Evolutionary conservation across 169 alveolate species (phyloP).

Genomic region (Plasmodium yoelii): DNA sequence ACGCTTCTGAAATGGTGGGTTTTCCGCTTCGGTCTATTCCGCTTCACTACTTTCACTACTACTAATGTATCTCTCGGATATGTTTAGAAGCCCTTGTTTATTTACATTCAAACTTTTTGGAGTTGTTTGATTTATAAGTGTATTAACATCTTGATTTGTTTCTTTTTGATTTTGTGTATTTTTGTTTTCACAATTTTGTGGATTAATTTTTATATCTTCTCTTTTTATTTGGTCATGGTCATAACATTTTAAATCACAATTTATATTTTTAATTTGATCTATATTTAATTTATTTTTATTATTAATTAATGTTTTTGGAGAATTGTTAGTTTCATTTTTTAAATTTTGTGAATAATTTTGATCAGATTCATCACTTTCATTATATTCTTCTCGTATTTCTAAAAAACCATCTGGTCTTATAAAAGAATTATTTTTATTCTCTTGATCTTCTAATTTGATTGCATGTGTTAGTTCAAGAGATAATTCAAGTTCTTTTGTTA

Average conservation of each 20-base stretch:
- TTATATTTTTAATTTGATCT: not conserved
- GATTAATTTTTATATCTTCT: not conserved
- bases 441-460: not conserved
- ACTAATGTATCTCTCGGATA: conserved; percentile 35
- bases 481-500: conserved; percentile 50
- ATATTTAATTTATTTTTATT: not conserved
- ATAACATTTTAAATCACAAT: no score
- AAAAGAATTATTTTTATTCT: conserved; percentile 22
- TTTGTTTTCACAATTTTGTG: not conserved
- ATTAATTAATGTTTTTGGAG: not conserved
- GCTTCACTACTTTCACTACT: conserved; percentile 27
- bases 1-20: no score
- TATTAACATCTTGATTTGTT: not conserved
- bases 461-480: conserved; percentile 35
- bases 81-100: conserved; percentile 52
- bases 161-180: not conserved
- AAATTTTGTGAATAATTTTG: not conserved
- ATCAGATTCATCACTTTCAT: conserved; percentile 37
- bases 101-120: conserved; percentile 36
- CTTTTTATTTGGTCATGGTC: not conserved
- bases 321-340: not conserved
- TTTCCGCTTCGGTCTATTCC: no score
- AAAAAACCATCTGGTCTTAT: conserved; percentile 54
- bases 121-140: not conserved
- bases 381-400: conserved; percentile 59